phyloP scores from a whole-genome alignment of 1,284 basidiomycete species.

The Coniophora puteana region DNA sequence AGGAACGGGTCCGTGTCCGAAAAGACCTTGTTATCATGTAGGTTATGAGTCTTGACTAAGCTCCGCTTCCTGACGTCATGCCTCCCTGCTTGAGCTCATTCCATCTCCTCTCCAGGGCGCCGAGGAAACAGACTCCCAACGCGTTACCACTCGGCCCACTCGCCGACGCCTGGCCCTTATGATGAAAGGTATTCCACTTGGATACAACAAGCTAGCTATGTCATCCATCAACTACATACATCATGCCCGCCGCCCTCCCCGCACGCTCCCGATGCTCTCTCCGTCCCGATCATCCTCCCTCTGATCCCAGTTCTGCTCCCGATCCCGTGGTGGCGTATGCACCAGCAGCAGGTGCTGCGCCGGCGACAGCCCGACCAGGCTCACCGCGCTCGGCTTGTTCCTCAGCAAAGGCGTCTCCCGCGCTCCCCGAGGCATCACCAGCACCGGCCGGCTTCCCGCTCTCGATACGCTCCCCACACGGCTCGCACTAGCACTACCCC shows the following conservation, averaged over 20 bases:
- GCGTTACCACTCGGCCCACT: too few relatives aligned
- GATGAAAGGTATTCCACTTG: too few relatives aligned
- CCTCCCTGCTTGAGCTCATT: constrained; percentile 5
- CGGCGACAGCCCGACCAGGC: constrained; percentile 66
- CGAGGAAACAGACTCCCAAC: neutral
- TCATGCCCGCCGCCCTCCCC: constrained; percentile 9
- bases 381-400: constrained; percentile 50
- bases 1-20: constrained; percentile 10
- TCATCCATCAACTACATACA: constrained; percentile 7
- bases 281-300: constrained; percentile 8
- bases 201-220: neutral
- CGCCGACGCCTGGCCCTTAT: too few relatives aligned
- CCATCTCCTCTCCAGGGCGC: constrained; percentile 2
- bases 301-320: constrained; percentile 20
- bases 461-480: constrained; percentile 28
- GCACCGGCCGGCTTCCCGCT: constrained; percentile 37
- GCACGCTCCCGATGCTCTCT: constrained; percentile 5
- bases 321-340: constrained; percentile 57
- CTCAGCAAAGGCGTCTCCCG: constrained; percentile 42
- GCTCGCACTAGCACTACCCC: constrained; percentile 7
- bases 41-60: constrained; percentile 27
- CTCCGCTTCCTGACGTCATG: constrained; percentile 31
- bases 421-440: constrained; percentile 41
- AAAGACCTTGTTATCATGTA: constrained; percentile 30
- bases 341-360: constrained; percentile 67